Percentiles rank a stretch among this genome's conserved stretches.
These are phyloP conservation scores for Moricandia moricandioides DNA, from an alignment of 345 rosid species.

Conservation along the genomic window DNA sequence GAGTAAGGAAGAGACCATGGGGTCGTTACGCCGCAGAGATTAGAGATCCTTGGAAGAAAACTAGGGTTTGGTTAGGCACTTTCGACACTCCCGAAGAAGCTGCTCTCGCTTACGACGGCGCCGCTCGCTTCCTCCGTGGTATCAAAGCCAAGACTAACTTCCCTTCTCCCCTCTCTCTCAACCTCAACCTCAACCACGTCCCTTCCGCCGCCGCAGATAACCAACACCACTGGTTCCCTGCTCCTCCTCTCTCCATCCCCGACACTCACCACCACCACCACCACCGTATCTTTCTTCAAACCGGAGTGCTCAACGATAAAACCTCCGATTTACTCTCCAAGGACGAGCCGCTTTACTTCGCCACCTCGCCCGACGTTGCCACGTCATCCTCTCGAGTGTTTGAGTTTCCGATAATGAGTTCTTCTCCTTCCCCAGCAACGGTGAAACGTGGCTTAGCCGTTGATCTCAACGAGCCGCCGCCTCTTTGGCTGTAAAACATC, in stretches of 20 bases:
- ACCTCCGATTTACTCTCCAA: background rate
- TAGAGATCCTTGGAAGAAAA: constrained; percentile 96
- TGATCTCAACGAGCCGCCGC: constrained; percentile 96
- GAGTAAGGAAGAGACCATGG: constrained; percentile 97
- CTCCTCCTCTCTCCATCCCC: constrained; percentile 27
- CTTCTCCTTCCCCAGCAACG: constrained; percentile 23
- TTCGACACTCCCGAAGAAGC: constrained; percentile 98
- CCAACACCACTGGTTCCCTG: constrained; percentile 38
- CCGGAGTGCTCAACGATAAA: constrained; percentile 54
- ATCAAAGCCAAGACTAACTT: constrained; percentile 90
- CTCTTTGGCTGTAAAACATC: constrained; percentile 64
- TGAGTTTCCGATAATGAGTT: constrained; percentile 7
- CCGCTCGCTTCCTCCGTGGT: constrained; percentile 89
- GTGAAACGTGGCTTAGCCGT: constrained; percentile 74
- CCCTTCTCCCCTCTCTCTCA: constrained; percentile 54
- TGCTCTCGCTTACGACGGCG: constrained; percentile 92
- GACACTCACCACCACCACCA: constrained; percentile 17
- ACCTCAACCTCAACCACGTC: constrained; percentile 58
- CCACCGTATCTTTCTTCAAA: constrained; percentile 57
- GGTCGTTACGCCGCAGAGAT: constrained; percentile 97
- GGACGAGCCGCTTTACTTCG: constrained; percentile 19
- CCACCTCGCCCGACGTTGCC: constrained; percentile 5
- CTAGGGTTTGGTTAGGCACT: constrained; percentile 93
- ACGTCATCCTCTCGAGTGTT: constrained; percentile 13
- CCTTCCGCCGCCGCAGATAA: constrained; percentile 30